Evolutionary conservation across 2,329 filamentous ascomycete species (phyloP), one percentile per base, ranked within the genome.

Genomic region (Ceratocystis lukuohia): DNA sequence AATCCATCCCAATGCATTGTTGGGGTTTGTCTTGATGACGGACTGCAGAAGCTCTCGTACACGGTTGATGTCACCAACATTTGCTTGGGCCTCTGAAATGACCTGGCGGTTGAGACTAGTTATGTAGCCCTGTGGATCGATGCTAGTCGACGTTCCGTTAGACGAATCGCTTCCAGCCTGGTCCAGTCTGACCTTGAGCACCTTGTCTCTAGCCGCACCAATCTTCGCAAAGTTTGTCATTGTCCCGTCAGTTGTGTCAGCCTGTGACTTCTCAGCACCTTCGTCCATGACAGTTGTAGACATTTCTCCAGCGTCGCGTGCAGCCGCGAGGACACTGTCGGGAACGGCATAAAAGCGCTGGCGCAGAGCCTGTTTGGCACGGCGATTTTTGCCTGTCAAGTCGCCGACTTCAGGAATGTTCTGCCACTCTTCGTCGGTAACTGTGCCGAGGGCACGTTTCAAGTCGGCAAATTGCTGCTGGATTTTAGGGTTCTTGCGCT

Each of bases 201-300:
- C 94, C 76, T 96, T 96, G 78, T 96, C 91, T 77, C 94, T 86
- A 22, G 94, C 95, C 57, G 92, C 91, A 76, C 95, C 94, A 69
- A 99, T 97, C 75, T 96, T 89, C 57, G 93, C 93, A 74, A 99
- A 99, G 74, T 99, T 96, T 10, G 93, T 99, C 84, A 96, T 94
- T 1, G 91, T 96, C 1, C 93, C 92, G 72, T 96, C 91, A 67
- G 86, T 82, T 33, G 75, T 77, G 61, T 80, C 77, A 37, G 70
- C 68, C 17, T 28, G 61, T 46, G 64, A 53, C 30, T 70, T 70
- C 2, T 74, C 71, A 1, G 73, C 72, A 22, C 76, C 78, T 68
- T 96, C 92, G 46, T 95, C 91, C 57, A 86, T 82, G n/a, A 99
- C 86, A 0, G 90, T 95, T 1, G 91, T 94, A 61, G 91, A 88